Conservation (phyloP, 306 rosid species). For the Benincasa hispida region DNA sequence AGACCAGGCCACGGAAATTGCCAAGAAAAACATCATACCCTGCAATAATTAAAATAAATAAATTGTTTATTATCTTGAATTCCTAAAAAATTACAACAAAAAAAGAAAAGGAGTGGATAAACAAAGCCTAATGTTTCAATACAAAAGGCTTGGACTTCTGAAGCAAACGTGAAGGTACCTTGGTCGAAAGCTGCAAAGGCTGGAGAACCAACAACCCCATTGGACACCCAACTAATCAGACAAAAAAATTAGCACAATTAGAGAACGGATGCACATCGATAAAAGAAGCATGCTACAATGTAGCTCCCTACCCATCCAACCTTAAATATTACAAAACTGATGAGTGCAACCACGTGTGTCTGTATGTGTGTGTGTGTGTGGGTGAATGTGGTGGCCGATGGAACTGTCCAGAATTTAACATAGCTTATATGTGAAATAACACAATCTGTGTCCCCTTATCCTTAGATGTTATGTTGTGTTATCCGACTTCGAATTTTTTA, state of each 20-base stretch:
- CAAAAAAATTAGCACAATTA: background rate
- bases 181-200: slow-evolving; percentile 97
- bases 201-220: slow-evolving; percentile 96
- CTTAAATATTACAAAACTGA: background rate
- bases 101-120: background rate
- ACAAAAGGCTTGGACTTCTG: background rate
- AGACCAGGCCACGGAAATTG: slow-evolving; percentile 73
- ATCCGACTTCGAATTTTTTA: background rate
- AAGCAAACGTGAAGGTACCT: slow-evolving; percentile 40
- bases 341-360: background rate
- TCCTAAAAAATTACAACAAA: background rate
- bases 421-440: background rate
- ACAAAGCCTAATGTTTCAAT: background rate
- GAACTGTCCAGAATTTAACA: background rate
- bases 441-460: background rate
- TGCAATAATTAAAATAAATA: slow-evolving; percentile 8
- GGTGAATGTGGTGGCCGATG: background rate
- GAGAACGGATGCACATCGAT: background rate
- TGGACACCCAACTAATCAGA: slow-evolving; percentile 76
- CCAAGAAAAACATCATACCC: slow-evolving; percentile 86
- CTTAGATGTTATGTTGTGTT: background rate
- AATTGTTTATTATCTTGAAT: background rate
- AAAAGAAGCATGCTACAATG: background rate
- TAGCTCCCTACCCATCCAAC: background rate
- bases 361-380: background rate